A percentile compares a stretch with the other conserved stretches of the same genome.
phyloP scores from a whole-genome alignment of 768 basidiomycete species.

The Amyloporia xantha region DNA sequence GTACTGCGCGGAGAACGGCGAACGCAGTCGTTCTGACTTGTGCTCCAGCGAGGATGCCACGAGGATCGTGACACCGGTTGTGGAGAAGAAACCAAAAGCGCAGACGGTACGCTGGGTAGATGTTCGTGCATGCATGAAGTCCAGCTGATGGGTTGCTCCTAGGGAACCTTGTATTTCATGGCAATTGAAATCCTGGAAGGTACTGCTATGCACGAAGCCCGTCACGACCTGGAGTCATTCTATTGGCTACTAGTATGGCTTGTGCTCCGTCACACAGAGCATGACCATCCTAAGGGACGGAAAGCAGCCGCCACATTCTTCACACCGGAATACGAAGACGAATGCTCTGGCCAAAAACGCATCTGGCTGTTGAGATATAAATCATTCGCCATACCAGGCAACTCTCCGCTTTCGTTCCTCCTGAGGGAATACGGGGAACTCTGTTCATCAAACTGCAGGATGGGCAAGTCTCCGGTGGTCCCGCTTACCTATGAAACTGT shows the following conservation, averaged over 20 bases:
- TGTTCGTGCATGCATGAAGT: too few species aligned
- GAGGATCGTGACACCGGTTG: too few species aligned
- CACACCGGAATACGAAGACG: not conserved
- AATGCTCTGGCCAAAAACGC: not conserved
- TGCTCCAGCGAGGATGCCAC: constrained; percentile 7
- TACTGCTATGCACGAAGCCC: not conserved
- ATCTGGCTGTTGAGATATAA: not conserved
- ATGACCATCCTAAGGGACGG: not conserved
- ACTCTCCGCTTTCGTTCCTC: not conserved
- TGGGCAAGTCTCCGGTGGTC: not conserved
- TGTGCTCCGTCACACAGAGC: constrained; percentile 4
- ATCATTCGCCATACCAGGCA: not conserved
- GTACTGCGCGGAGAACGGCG: too few species aligned
- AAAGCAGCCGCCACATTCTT: not conserved
- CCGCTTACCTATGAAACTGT: too few species aligned
- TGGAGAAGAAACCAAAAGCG: too few species aligned
- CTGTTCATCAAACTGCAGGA: not conserved
- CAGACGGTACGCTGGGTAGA: too few species aligned
- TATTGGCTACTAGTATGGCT: constrained; percentile 10
- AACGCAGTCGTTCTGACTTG: not conserved
- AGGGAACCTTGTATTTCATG: constrained; percentile 6
- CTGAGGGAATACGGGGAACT: not conserved
- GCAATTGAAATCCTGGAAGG: constrained; percentile 1
- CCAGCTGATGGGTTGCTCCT: not conserved
- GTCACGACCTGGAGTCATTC: constrained; percentile 10